These are phyloP conservation scores for Aspergillus japonicus DNA, from an alignment of 2,329 filamentous ascomycete genomes.

Conservation along the genomic window DNA sequence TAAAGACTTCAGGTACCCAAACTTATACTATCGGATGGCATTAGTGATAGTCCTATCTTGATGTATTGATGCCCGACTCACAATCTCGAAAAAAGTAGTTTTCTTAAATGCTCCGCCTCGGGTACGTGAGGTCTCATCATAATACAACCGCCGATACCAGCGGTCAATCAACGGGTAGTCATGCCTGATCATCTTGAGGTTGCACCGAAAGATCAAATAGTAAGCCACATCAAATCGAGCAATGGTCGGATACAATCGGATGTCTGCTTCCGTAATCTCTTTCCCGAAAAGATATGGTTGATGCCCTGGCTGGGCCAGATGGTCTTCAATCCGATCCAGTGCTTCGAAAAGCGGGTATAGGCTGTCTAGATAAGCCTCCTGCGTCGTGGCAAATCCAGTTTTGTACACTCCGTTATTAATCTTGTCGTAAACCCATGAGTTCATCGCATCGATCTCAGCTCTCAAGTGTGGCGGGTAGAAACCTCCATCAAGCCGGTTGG, in stretches of 20 bases:
- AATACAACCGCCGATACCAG: slow-evolving; percentile 50
- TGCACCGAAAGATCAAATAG: slow-evolving; percentile 78
- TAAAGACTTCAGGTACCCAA: slow-evolving; percentile 23
- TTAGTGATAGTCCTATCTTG: not conserved
- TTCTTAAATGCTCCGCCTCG: slow-evolving; percentile 40
- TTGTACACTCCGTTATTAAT: slow-evolving; percentile 59
- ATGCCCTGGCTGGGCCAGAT: slow-evolving; percentile 53
- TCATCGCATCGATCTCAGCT: slow-evolving; percentile 67
- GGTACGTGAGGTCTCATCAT: slow-evolving; percentile 45
- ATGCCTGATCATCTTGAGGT: slow-evolving; percentile 61
- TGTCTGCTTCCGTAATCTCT: slow-evolving; percentile 72
- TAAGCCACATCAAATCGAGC: slow-evolving; percentile 71
- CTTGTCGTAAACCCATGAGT: slow-evolving; percentile 70
- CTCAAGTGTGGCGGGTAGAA: slow-evolving; percentile 65
- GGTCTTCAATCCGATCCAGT: slow-evolving; percentile 69
- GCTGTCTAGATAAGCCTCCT: slow-evolving; percentile 73
- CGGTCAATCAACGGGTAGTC: slow-evolving; percentile 54
- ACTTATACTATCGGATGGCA: slow-evolving; percentile 25
- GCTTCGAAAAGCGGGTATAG: slow-evolving; percentile 67
- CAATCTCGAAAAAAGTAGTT: slow-evolving; percentile 45
- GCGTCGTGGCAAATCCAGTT: slow-evolving; percentile 73
- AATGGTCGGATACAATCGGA: slow-evolving; percentile 68
- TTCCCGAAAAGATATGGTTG: slow-evolving; percentile 72
- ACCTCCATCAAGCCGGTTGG: slow-evolving; percentile 51
- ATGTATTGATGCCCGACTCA: slow-evolving; percentile 21